phyloP scores from a whole-genome alignment of 768 basidiomycete species.

The Agrocybe pediades region DNA sequence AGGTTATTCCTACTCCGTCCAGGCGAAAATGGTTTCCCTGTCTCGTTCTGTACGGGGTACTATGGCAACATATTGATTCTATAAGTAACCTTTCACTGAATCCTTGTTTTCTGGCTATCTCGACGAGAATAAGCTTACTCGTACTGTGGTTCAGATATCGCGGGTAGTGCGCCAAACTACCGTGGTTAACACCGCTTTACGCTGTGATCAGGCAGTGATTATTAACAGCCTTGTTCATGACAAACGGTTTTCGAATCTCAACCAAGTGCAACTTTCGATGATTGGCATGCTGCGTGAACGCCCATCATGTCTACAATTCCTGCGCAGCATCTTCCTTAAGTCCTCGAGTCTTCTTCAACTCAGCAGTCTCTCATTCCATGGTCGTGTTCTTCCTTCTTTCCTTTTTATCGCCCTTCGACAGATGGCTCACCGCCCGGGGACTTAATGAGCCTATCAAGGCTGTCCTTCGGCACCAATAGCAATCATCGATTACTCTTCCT shows the following conservation, averaged over 20 bases:
- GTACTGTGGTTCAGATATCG: not conserved
- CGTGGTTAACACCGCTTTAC: not conserved
- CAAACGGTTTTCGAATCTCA: not conserved
- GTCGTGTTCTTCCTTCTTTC: not conserved
- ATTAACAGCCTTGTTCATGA: not conserved
- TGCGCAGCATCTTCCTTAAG: too few relatives aligned
- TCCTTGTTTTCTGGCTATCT: too few relatives aligned
- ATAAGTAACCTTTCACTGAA: not conserved
- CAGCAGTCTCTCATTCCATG: too few relatives aligned
- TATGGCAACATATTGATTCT: not conserved
- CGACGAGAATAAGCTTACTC: too few relatives aligned
- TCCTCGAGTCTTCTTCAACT: too few relatives aligned
- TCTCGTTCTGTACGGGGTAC: too few relatives aligned
- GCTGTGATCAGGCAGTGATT: not conserved
- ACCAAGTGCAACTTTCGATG: not conserved
- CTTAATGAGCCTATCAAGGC: not conserved
- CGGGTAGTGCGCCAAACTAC: not conserved
- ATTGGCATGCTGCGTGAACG: not conserved
- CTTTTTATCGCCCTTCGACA: not conserved
- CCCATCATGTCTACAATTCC: too few relatives aligned
- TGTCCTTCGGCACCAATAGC: not conserved
- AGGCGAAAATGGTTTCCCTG: too few relatives aligned
- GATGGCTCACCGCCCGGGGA: not conserved
- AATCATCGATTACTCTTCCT: not conserved
- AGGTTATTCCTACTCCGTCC: too few relatives aligned